A percentile compares a stretch with the other conserved stretches of the same genome.
These are phyloP conservation scores for Aspergillus hortae DNA, from an alignment of 2,329 filamentous ascomycete genomes.

Conservation along the genomic window DNA sequence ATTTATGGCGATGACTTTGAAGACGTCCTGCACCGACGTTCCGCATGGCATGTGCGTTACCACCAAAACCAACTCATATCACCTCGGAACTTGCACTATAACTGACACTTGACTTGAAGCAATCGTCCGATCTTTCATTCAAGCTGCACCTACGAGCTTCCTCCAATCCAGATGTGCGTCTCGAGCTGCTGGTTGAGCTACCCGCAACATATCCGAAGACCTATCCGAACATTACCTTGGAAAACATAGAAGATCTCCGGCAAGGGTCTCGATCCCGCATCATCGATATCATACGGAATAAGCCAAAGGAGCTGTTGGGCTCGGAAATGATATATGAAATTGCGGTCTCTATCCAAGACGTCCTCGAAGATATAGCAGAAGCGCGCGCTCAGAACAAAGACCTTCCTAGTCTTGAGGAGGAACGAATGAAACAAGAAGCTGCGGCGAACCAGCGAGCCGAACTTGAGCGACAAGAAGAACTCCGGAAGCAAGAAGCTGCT, in stretches of 20 bases:
- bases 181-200: constrained; percentile 73
- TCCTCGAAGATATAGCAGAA: constrained; percentile 81
- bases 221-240: constrained; percentile 67
- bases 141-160: constrained; percentile 73
- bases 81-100: neutral
- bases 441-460: constrained; percentile 57
- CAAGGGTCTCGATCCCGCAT: constrained; percentile 70
- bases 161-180: constrained; percentile 66
- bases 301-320: constrained; percentile 62
- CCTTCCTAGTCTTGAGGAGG: constrained; percentile 82
- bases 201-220: constrained; percentile 91
- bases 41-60: constrained; percentile 75
- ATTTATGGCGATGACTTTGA: constrained; percentile 89
- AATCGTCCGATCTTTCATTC: constrained; percentile 75
- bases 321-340: constrained; percentile 65
- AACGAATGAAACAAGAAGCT: constrained; percentile 78
- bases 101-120: constrained; percentile 44
- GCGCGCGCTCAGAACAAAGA: constrained; percentile 71
- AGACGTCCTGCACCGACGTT: constrained; percentile 63
- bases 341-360: constrained; percentile 58
- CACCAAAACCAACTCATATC: constrained; percentile 1
- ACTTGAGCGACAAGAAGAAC: constrained; percentile 48
- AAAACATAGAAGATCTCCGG: constrained; percentile 61
- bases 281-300: constrained; percentile 63
- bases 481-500: constrained; percentile 40